These are phyloP conservation scores for Ophiocordyceps australis DNA, from an alignment of 2,329 filamentous ascomycete genomes.

Conservation along the genomic window DNA sequence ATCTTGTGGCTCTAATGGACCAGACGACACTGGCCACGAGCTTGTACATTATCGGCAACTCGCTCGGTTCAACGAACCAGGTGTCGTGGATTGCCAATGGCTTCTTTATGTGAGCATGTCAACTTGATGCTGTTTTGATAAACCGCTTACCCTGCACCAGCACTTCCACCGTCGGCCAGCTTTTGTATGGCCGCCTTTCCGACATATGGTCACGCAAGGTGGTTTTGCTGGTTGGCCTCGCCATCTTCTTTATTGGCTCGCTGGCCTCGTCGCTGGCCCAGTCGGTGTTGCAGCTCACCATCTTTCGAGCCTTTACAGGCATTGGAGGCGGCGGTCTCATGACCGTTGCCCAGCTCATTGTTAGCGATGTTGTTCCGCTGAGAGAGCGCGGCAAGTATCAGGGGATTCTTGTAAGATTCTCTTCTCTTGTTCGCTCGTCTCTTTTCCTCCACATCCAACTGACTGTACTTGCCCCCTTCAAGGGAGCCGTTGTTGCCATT, in stretches of 20 bases:
- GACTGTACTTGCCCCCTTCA: too few species aligned
- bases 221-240: constrained; percentile 17
- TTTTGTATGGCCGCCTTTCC: constrained; percentile 24
- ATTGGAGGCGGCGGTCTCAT: constrained; percentile 58
- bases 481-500: constrained; percentile 30
- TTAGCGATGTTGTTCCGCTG: constrained; percentile 54
- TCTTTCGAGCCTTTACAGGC: constrained; percentile 21
- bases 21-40: constrained; percentile 37
- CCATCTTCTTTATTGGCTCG: constrained; percentile 23
- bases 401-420: constrained; percentile 33
- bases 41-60: constrained; percentile 32
- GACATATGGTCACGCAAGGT: constrained; percentile 27
- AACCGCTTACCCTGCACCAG: constrained; percentile 7
- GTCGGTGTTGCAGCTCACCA: constrained; percentile 18
- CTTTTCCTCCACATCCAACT: too few species aligned
- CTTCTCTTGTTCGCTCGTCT: too few species aligned
- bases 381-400: constrained; percentile 58
- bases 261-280: constrained; percentile 22
- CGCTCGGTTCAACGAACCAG: constrained; percentile 27
- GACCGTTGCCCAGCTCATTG: constrained; percentile 48
- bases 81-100: constrained; percentile 35
- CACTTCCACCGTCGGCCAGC: constrained; percentile 25
- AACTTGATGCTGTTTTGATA: too few species aligned
- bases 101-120: constrained; percentile 36
- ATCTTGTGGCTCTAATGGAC: constrained; percentile 36